phyloP scores from a whole-genome alignment of 2,329 filamentous ascomycete species.

The Fusarium sp. region DNA sequence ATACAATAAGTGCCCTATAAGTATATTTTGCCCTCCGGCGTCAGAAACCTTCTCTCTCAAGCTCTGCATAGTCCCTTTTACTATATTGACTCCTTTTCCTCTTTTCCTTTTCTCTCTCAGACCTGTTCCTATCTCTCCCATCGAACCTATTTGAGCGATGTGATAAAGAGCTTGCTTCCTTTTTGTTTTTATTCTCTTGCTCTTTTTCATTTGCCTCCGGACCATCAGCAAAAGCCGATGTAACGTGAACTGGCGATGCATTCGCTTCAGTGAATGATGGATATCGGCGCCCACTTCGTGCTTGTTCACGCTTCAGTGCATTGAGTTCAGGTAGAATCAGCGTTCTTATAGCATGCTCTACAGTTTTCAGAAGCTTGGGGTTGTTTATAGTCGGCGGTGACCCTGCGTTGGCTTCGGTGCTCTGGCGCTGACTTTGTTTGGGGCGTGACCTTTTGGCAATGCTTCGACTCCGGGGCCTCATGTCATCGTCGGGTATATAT shows the following conservation, averaged over 20 bases:
- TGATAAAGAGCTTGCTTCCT: fast-evolving
- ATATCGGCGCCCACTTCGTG: fast-evolving
- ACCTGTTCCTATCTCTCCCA: not conserved
- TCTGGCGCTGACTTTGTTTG: fast-evolving
- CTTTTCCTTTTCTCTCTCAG: not conserved
- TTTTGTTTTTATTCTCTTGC: not conserved
- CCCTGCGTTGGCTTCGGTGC: not conserved
- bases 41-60: not conserved
- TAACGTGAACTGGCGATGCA: not conserved
- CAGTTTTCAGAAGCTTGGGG: fast-evolving
- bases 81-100: too few species aligned
- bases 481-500: fast-evolving
- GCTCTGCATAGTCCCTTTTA: fast-evolving
- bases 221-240: too few species aligned
- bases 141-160: fast-evolving
- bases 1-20: not conserved
- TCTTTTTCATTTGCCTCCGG: too few species aligned
- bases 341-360: not conserved
- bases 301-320: not conserved
- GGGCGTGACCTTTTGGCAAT: fast-evolving
- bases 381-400: fast-evolving
- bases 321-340: not conserved
- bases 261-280: not conserved
- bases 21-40: too few species aligned
- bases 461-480: not conserved